Evolutionary conservation across 345 rosid genomes (phyloP).

Genomic region (Rhizophora mangle): DNA sequence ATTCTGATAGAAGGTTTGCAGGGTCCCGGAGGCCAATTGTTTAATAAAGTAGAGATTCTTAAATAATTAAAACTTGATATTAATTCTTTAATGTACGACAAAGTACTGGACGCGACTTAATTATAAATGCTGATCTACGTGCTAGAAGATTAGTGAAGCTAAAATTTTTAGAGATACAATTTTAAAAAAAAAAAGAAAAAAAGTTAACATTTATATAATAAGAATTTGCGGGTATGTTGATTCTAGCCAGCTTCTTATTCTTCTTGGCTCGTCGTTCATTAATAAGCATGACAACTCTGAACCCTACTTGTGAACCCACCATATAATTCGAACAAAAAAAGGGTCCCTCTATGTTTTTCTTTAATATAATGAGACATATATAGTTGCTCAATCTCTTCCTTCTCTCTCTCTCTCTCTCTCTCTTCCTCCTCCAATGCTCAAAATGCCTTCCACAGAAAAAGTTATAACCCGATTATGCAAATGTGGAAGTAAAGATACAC

Average conservation of each 20-base stretch:
- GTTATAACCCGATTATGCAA: background rate
- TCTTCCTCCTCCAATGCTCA: background rate
- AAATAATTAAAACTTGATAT: no score
- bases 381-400: background rate
- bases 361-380: slow-evolving; percentile 4
- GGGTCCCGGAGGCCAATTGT: no score
- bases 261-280: no score
- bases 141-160: no score
- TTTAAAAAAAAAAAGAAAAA: no score
- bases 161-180: no score
- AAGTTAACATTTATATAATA: background rate
- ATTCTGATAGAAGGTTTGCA: no score
- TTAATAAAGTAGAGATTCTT: no score
- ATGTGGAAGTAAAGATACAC: background rate
- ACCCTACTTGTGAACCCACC: background rate
- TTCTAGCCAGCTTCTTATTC: background rate
- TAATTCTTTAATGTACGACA: no score
- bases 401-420: background rate
- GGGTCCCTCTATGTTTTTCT: background rate
- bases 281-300: background rate
- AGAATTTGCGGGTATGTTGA: background rate
- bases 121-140: no score
- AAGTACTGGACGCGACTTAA: no score
- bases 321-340: background rate
- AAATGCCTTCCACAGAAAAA: background rate